Evolutionary conservation across 768 basidiomycete species (phyloP).

Genomic region (Filobasidium floriforme): DNA sequence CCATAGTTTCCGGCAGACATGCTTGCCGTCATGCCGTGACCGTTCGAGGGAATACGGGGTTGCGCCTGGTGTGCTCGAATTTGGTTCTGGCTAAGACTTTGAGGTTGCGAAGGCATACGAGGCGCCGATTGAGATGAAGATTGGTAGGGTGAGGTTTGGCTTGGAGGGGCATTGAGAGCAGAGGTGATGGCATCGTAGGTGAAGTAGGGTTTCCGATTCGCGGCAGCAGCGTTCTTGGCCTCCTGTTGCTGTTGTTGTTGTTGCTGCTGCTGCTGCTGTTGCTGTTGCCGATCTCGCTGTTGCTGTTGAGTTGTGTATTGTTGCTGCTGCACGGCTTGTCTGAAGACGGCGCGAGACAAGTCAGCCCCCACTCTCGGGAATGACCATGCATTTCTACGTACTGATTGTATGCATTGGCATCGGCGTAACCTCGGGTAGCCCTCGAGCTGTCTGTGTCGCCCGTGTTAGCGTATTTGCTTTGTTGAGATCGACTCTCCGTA

Average conservation of each 20-base stretch:
- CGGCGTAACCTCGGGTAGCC: not conserved
- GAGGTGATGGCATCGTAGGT: constrained; percentile 12
- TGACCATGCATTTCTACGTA: not conserved
- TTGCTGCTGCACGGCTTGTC: constrained; percentile 84
- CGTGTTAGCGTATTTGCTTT: constrained; percentile 58
- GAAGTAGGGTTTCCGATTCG: constrained; percentile 8
- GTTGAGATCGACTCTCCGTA: not conserved
- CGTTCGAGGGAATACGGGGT: constrained; percentile 35
- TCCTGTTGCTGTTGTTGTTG: constrained; percentile 31
- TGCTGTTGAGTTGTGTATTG: constrained; percentile 61
- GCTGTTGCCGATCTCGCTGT: not conserved
- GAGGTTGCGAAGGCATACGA: constrained; percentile 43
- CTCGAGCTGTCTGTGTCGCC: constrained; percentile 62
- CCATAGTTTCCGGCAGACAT: constrained; percentile 17
- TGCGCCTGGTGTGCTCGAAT: constrained; percentile 30
- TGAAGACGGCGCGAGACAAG: not conserved
- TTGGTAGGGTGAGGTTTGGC: constrained; percentile 14
- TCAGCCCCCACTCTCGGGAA: not conserved
- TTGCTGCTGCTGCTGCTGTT: constrained; percentile 25
- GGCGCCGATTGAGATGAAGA: constrained; percentile 13
- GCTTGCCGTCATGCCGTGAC: constrained; percentile 13
- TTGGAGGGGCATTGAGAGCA: constrained; percentile 8
- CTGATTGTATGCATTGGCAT: constrained; percentile 61
- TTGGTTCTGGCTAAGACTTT: constrained; percentile 25
- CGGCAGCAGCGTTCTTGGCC: constrained; percentile 29